Evolutionary conservation across 345 rosid genomes (phyloP).

Genomic region (Salix dunnii): DNA sequence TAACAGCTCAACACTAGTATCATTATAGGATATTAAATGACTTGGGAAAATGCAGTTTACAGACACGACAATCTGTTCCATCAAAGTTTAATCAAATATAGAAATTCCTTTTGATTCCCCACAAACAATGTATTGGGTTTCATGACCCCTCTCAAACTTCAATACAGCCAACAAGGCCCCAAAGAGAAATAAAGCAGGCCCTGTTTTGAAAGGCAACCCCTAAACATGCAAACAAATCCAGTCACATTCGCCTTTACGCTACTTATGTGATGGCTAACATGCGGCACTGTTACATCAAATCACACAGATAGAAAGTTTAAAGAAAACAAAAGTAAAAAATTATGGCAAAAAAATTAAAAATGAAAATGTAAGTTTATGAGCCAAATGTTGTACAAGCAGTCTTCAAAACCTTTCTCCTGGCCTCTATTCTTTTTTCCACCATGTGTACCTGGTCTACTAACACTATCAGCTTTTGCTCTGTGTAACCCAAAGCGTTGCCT

Average conservation of each 20-base stretch:
- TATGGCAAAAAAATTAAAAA: background rate
- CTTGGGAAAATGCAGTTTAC: background rate
- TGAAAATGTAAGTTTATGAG: constrained; percentile 7
- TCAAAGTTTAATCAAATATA: constrained; percentile 7
- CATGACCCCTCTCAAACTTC: constrained; percentile 14
- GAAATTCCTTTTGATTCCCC: constrained; percentile 13
- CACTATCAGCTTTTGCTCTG: constrained; percentile 20
- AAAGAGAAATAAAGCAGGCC: constrained; percentile 9
- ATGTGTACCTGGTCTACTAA: constrained; percentile 11
- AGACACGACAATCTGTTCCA: background rate
- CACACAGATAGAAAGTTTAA: constrained; percentile 16
- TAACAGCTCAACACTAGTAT: background rate
- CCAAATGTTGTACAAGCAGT: constrained; percentile 14
- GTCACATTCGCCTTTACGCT: constrained; percentile 30
- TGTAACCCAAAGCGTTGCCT: constrained; percentile 20
- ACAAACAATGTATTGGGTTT: constrained; percentile 12
- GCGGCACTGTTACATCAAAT: constrained; percentile 38
- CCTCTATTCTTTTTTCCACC: background rate
- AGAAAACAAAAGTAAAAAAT: background rate
- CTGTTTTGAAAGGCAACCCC: constrained; percentile 18
- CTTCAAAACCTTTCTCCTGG: constrained; percentile 15
- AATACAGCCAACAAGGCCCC: constrained; percentile 17
- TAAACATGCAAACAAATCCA: constrained; percentile 51
- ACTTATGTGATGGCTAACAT: constrained; percentile 31
- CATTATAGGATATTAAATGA: background rate